Evolutionary conservation across 2,329 filamentous ascomycete genomes (phyloP).

Genomic region (Arthroderma sp.): DNA sequence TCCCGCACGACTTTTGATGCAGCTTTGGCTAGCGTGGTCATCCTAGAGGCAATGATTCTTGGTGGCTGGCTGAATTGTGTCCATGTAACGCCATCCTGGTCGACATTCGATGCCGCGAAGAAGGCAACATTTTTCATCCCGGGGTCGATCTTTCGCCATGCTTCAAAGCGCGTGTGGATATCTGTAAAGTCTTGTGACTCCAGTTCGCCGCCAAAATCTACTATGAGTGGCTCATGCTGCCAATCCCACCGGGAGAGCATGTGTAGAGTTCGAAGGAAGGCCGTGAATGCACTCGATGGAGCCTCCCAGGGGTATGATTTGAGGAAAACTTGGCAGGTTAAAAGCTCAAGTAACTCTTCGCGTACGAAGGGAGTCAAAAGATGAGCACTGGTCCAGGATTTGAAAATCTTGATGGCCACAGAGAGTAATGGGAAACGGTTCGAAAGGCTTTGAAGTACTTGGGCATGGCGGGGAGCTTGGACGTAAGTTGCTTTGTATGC

Average conservation of each 20-base stretch:
- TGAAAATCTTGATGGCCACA: constrained; percentile 68
- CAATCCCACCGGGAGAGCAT: constrained; percentile 87
- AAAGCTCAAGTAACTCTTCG: constrained; percentile 72
- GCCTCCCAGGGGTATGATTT: constrained; percentile 67
- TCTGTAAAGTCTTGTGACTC: constrained; percentile 47
- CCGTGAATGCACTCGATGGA: constrained; percentile 65
- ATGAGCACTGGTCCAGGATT: constrained; percentile 80
- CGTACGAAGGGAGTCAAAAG: constrained; percentile 64
- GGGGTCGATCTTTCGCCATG: constrained; percentile 80
- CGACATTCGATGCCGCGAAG: constrained; percentile 68
- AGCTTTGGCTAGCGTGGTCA: constrained; percentile 69
- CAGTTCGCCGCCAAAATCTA: constrained; percentile 59
- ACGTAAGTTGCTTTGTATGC: constrained; percentile 59
- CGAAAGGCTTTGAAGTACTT: constrained; percentile 66
- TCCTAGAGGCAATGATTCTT: constrained; percentile 70
- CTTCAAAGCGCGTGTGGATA: constrained; percentile 61
- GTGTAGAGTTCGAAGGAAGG: constrained; percentile 67
- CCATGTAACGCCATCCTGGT: constrained; percentile 67
- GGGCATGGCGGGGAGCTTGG: constrained; percentile 64
- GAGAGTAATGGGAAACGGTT: constrained; percentile 71
- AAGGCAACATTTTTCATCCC: constrained; percentile 72
- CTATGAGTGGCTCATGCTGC: constrained; percentile 66
- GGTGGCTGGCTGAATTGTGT: constrained; percentile 58
- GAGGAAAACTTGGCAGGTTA: constrained; percentile 67
- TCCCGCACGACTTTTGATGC: constrained; percentile 52